Percentiles rank a stretch among this genome's conserved stretches.
phyloP scores from a whole-genome alignment of 352 stramenopile species.

The Globisporangium spinosum region DNA sequence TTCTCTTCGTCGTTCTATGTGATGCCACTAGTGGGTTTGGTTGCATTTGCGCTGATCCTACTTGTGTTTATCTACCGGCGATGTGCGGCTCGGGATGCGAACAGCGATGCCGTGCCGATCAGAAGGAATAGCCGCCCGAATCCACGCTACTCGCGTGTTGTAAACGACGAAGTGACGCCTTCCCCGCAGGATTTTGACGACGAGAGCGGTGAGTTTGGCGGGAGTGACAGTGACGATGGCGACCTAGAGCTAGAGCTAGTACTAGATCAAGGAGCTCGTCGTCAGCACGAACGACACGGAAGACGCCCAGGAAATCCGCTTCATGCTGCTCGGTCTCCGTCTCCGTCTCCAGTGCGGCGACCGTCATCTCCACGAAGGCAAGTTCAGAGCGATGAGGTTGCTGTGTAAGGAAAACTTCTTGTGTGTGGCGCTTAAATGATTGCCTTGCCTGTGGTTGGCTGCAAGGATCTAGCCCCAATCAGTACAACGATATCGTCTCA shows the following conservation, averaged over 20 bases:
- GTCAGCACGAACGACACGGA: constrained; percentile 2
- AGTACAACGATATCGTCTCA: neutral
- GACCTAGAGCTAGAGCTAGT: constrained; percentile 6
- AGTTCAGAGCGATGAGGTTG: constrained; percentile 24
- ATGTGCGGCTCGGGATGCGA: neutral
- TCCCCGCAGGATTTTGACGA: constrained; percentile 10
- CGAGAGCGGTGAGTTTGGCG: constrained; percentile 19
- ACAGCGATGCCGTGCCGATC: neutral
- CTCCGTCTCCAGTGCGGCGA: neutral
- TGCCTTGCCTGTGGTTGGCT: neutral
- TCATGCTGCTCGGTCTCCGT: neutral
- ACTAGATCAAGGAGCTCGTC: constrained; percentile 1
- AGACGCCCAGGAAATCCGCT: constrained; percentile 6
- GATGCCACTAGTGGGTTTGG: constrained; percentile 14
- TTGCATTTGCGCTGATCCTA: constrained; percentile 11
- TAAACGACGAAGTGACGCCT: constrained; percentile 19
- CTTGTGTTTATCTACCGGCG: constrained; percentile 12
- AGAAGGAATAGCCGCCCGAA: constrained; percentile 4
- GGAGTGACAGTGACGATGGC: neutral
- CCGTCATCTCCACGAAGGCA: constrained; percentile 9
- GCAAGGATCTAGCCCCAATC: neutral
- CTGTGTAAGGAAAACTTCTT: neutral
- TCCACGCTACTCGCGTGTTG: constrained; percentile 17
- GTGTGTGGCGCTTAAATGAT: neutral
- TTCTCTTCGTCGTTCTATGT: constrained; percentile 16